Conservation (phyloP, 805 yeast species). For the Candida sphagnicola region DNA sequence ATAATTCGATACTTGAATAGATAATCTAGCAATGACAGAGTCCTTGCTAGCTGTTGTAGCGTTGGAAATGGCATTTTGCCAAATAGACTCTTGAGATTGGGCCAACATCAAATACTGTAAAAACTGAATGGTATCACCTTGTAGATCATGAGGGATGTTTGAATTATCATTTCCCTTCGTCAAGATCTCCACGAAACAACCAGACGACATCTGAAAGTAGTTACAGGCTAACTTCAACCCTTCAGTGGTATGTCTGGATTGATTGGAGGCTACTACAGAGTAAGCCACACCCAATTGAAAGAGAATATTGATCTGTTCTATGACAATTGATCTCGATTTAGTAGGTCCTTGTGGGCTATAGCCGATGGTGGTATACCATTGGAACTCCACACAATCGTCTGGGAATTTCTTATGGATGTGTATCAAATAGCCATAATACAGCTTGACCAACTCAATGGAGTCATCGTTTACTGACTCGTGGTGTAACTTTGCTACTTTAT, state of each 20-base stretch:
- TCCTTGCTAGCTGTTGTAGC: constrained; percentile 43
- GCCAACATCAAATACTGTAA: constrained; percentile 60
- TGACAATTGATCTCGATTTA: constrained; percentile 43
- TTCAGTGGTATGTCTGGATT: constrained; percentile 43
- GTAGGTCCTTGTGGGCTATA: constrained; percentile 48
- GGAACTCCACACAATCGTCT: constrained; percentile 51
- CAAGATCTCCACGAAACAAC: constrained; percentile 43
- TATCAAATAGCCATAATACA: constrained; percentile 46
- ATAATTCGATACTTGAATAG: constrained; percentile 57
- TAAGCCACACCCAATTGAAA: constrained; percentile 68
- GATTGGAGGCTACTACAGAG: constrained; percentile 50
- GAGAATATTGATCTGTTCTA: constrained; percentile 59
- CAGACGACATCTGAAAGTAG: constrained; percentile 69
- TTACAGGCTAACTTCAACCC: constrained; percentile 61
- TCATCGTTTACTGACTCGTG: constrained; percentile 21
- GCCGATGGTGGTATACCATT: constrained; percentile 73
- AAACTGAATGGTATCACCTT: constrained; percentile 45
- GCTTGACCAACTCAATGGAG: constrained; percentile 32
- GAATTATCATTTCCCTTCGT: constrained; percentile 1
- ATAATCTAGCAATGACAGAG: constrained; percentile 57
- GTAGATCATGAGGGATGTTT: constrained; percentile 42
- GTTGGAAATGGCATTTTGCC: constrained; percentile 63
- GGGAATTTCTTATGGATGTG: constrained; percentile 58
- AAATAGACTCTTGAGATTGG: constrained; percentile 83
- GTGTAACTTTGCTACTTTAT: constrained; percentile 31